Conservation (phyloP, 108 stramenopile species). For the Skeletonema potamos region DNA sequence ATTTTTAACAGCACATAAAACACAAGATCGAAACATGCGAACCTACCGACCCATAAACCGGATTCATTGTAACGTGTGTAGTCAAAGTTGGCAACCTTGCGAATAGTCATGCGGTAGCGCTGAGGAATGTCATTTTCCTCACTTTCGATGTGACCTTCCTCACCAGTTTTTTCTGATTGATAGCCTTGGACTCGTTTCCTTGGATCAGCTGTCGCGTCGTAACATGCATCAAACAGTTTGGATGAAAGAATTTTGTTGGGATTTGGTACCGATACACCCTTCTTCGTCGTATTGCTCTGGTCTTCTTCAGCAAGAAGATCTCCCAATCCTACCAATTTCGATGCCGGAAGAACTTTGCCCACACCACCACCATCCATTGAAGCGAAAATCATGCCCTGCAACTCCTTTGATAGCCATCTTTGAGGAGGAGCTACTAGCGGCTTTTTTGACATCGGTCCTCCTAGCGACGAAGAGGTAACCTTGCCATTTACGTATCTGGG, state of each 20-base stretch:
- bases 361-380: slow-evolving; percentile 21
- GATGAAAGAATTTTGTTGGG: slow-evolving; percentile 68
- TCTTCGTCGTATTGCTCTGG: slow-evolving; percentile 7
- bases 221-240: slow-evolving; percentile 47
- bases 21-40: background rate
- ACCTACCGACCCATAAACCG: slow-evolving; percentile 57
- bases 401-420: slow-evolving; percentile 44
- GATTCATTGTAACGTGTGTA: slow-evolving; percentile 70
- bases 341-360: slow-evolving; percentile 45
- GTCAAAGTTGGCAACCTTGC: slow-evolving; percentile 64
- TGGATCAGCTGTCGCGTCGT: slow-evolving; percentile 53
- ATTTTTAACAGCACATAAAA: no score
- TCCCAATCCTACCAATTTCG: slow-evolving; percentile 35
- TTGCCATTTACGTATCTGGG: slow-evolving; percentile 23
- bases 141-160: slow-evolving; percentile 33
- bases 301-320: slow-evolving; percentile 32
- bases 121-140: slow-evolving; percentile 48
- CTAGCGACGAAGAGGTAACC: slow-evolving; percentile 45
- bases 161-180: slow-evolving; percentile 1
- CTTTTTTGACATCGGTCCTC: slow-evolving; percentile 56
- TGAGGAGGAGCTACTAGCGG: slow-evolving; percentile 36
- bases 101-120: slow-evolving; percentile 60
- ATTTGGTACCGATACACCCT: slow-evolving; percentile 20
- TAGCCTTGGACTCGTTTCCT: slow-evolving; percentile 20
- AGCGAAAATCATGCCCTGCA: slow-evolving; percentile 7